Evolutionary conservation across 1,284 basidiomycete species (phyloP).

Genomic region (Ceratobasidium sp.): DNA sequence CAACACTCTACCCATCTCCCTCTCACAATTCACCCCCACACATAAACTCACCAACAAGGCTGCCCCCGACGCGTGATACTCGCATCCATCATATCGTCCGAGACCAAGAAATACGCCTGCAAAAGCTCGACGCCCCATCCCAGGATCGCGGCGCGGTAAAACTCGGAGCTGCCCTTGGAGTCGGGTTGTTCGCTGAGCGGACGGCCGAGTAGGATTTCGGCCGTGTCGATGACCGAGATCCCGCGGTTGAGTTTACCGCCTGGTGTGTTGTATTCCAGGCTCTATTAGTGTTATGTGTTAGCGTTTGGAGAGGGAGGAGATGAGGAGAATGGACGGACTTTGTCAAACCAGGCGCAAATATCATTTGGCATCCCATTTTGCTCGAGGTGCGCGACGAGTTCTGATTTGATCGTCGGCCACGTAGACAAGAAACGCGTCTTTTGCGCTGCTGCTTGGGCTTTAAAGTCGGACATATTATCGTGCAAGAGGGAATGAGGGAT

Average conservation of each 20-base stretch:
- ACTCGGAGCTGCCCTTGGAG: slow-evolving; percentile 67
- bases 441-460: slow-evolving; percentile 48
- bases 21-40: neutral
- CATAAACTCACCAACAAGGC: slow-evolving; percentile 80
- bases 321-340: slow-evolving; percentile 60
- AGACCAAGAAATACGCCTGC: slow-evolving; percentile 98
- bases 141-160: slow-evolving; percentile 89
- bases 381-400: slow-evolving; percentile 74
- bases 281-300: slow-evolving; percentile 66
- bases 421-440: slow-evolving; percentile 62
- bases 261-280: slow-evolving; percentile 93
- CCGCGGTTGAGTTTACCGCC: slow-evolving; percentile 97
- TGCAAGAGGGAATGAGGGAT: neutral
- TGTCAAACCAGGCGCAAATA: slow-evolving; percentile 84
- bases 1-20: too few species aligned
- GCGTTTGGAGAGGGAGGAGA: neutral
- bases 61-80: slow-evolving; percentile 97
- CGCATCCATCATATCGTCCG: slow-evolving; percentile 98
- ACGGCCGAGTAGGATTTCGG: slow-evolving; percentile 86
- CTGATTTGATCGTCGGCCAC: slow-evolving; percentile 67
- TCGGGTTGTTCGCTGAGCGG: slow-evolving; percentile 70
- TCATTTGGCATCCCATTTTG: slow-evolving; percentile 84
- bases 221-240: slow-evolving; percentile 94
- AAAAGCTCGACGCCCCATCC: slow-evolving; percentile 98
- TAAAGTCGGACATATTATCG: slow-evolving; percentile 38